phyloP scores from a whole-genome alignment of 768 basidiomycete species.

The Podaxis sp. region DNA sequence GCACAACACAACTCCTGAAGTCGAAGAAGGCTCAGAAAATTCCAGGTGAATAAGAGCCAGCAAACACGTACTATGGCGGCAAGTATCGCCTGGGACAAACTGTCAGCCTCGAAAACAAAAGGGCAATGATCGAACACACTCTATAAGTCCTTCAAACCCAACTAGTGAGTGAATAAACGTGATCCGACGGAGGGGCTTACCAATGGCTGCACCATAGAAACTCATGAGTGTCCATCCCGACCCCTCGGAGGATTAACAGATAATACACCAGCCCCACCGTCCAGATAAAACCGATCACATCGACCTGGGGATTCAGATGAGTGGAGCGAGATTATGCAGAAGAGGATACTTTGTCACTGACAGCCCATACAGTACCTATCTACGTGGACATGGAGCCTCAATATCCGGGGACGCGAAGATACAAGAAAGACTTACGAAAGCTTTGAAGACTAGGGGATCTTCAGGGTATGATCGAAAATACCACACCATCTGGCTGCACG shows the following conservation, averaged over 20 bases:
- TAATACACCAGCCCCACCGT: too few species aligned
- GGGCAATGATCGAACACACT: background rate
- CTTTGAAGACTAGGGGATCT: background rate
- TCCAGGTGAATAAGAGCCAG: too few species aligned
- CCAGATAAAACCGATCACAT: too few species aligned
- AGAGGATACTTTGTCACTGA: too few species aligned
- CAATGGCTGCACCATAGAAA: too few species aligned
- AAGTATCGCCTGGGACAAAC: background rate
- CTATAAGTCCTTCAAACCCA: background rate
- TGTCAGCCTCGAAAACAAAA: background rate
- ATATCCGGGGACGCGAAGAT: background rate
- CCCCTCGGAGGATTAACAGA: too few species aligned
- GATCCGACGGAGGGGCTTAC: background rate
- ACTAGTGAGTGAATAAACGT: background rate
- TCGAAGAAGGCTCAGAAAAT: background rate
- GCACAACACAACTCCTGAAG: background rate
- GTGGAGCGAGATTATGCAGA: too few species aligned
- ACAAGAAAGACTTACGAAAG: background rate
- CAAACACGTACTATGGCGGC: background rate
- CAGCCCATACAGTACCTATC: too few species aligned
- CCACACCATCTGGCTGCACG: slow-evolving; percentile 1
- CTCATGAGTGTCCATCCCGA: too few species aligned
- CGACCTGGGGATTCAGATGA: background rate
- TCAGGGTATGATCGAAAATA: slow-evolving; percentile 6
- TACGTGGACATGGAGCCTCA: too few species aligned